A percentile compares a stretch with the other conserved stretches of the same genome.
phyloP scores from a whole-genome alignment of 169 alveolate genomes.

The Eimeria tenella region DNA sequence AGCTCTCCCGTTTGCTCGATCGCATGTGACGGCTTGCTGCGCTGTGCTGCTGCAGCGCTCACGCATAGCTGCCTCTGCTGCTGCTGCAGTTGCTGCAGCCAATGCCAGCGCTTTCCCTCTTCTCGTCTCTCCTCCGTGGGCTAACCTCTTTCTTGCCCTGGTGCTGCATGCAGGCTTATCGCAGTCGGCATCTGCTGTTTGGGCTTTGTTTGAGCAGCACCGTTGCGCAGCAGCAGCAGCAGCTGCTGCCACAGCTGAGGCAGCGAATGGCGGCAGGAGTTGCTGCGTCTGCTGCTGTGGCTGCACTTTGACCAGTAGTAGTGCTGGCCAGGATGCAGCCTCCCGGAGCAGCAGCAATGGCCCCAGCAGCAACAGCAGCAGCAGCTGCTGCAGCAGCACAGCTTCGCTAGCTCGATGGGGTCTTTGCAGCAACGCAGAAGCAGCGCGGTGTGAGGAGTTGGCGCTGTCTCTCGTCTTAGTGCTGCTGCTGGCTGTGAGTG shows the following conservation, averaged over 20 bases:
- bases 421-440: conserved; percentile 52
- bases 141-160: conserved; percentile 34
- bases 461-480: conserved; percentile 45
- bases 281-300: conserved; percentile 53
- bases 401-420: neutral
- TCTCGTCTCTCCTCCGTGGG: conserved; percentile 35
- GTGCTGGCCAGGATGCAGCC: neutral
- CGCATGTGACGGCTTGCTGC: conserved; percentile 52
- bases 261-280: conserved; percentile 8
- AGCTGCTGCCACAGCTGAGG: neutral
- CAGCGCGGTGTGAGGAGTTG: conserved; percentile 57
- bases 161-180: conserved; percentile 47
- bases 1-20: conserved; percentile 29
- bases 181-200: conserved; percentile 14
- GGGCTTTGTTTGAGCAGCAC: conserved; percentile 12
- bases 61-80: conserved; percentile 53
- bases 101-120: conserved; percentile 56
- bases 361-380: neutral
- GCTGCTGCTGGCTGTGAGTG: conserved; percentile 41
- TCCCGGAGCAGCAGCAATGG: neutral
- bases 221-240: conserved; percentile 32
- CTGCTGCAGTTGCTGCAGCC: conserved; percentile 70
- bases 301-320: neutral
- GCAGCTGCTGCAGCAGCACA: conserved; percentile 3
- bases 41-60: conserved; percentile 70